Evolutionary conservation across 257 asterid genomes (phyloP).

Genomic region (Nicotiana sylvestris): DNA sequence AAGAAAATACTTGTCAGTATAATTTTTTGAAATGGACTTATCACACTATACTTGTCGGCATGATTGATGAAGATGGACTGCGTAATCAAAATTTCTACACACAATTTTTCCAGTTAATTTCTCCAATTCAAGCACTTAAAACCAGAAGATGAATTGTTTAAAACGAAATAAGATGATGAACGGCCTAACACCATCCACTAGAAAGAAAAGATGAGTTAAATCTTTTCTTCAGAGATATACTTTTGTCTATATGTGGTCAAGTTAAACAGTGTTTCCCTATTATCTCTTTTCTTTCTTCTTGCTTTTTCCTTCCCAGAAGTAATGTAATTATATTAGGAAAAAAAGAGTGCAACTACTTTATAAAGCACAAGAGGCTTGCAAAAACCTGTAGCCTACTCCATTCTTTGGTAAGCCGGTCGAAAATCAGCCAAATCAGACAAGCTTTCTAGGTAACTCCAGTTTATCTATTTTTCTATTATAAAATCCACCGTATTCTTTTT

Average conservation of each 20-base stretch:
- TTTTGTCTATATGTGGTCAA: neutral
- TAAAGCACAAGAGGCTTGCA: neutral
- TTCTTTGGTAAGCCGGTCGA: neutral
- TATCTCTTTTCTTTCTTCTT: neutral
- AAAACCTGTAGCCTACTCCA: neutral
- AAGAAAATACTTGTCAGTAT: neutral
- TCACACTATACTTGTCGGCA: neutral
- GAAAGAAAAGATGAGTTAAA: neutral
- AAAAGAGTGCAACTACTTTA: neutral
- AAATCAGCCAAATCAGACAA: neutral
- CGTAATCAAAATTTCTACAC: neutral
- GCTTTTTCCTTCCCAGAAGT: neutral
- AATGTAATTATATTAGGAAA: neutral
- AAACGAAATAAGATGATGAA: neutral
- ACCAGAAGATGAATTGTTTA: neutral
- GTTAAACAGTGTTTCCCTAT: neutral
- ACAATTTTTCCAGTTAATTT: neutral
- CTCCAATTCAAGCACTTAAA: neutral
- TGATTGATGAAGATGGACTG: neutral
- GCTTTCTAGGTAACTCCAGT: neutral
- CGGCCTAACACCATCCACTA: neutral
- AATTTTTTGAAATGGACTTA: neutral
- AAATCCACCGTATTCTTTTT: neutral
- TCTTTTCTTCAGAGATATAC: neutral
- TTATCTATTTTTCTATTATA: neutral